Evolutionary conservation across 106 monocot species (phyloP).

Genomic region (Dioscorea zingiberensis): DNA sequence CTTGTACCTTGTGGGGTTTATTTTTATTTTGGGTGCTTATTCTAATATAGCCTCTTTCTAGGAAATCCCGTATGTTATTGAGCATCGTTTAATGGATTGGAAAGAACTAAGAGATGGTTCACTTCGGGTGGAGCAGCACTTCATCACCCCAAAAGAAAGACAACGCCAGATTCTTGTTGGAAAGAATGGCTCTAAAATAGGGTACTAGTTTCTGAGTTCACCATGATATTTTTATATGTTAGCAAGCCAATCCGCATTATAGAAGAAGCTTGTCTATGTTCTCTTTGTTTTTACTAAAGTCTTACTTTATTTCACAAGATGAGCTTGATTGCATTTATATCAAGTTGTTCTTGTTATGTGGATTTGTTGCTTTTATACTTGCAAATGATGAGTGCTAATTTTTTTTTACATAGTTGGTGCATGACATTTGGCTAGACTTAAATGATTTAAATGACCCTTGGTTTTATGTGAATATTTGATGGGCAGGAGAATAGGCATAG

Average conservation of each 20-base stretch:
- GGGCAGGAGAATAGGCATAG: conserved; percentile 93
- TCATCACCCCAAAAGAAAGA: conserved; percentile 73
- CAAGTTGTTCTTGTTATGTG: too few relatives aligned
- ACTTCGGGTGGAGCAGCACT: conserved; percentile 92
- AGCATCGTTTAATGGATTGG: conserved; percentile 93
- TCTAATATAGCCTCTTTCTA: conserved; percentile 13
- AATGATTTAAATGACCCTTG: too few relatives aligned
- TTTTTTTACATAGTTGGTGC: too few relatives aligned
- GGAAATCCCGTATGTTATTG: conserved; percentile 99
- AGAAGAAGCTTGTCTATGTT: too few relatives aligned
- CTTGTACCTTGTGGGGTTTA: neutral
- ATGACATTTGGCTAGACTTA: too few relatives aligned
- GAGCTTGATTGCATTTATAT: too few relatives aligned
- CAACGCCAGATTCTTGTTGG: conserved; percentile 98
- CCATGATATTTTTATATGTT: neutral
- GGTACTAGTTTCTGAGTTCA: conserved; percentile 31
- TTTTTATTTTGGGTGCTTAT: neutral
- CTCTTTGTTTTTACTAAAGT: too few relatives aligned
- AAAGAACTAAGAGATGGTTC: conserved; percentile 92
- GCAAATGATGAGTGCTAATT: too few relatives aligned
- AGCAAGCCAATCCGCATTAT: too few relatives aligned
- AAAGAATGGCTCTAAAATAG: conserved; percentile 96
- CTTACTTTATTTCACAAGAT: too few relatives aligned
- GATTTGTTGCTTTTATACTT: too few relatives aligned
- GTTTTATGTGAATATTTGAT: neutral